Conservation (phyloP, 2,329 filamentous ascomycete species). For the Ophiostoma tasmaniense region DNA sequence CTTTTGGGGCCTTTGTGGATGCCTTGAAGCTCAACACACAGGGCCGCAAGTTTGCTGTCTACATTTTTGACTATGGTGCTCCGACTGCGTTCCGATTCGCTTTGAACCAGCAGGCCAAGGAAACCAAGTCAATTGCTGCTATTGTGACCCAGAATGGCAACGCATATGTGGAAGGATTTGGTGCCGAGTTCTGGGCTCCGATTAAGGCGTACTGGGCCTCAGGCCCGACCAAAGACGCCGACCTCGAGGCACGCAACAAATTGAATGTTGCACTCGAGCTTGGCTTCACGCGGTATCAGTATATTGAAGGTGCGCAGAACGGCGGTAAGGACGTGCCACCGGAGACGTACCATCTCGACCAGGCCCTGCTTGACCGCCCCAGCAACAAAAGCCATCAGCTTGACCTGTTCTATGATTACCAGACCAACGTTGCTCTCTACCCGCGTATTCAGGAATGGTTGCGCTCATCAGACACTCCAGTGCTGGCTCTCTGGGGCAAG, state of each 20-base stretch:
- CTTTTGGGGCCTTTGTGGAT: slow-evolving; percentile 41
- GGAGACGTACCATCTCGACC: slow-evolving; percentile 42
- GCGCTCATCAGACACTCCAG: slow-evolving; percentile 37
- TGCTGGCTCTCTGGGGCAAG: slow-evolving; percentile 52
- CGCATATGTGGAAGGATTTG: slow-evolving; percentile 49
- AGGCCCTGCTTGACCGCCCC: slow-evolving; percentile 40
- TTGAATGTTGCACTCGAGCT: slow-evolving; percentile 31
- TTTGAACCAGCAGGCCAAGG: slow-evolving; percentile 34
- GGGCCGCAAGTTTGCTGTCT: slow-evolving; percentile 39
- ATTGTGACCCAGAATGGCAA: slow-evolving; percentile 55
- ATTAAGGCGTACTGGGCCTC: slow-evolving; percentile 39
- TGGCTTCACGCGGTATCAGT: slow-evolving; percentile 37
- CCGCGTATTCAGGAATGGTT: slow-evolving; percentile 49
- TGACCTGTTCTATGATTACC: slow-evolving; percentile 50
- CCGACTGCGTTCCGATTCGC: slow-evolving; percentile 47
- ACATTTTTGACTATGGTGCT: slow-evolving; percentile 57
- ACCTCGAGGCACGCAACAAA: slow-evolving; percentile 25
- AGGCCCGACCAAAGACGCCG: slow-evolving; percentile 23
- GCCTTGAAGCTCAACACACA: slow-evolving; percentile 32
- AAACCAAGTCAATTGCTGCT: slow-evolving; percentile 31
- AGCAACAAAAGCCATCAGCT: slow-evolving; percentile 45
- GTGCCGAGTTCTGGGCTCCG: slow-evolving; percentile 41
- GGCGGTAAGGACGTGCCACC: slow-evolving; percentile 31
- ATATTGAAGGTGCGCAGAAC: slow-evolving; percentile 33
- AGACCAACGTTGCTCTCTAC: slow-evolving; percentile 46